A percentile compares a stretch with the other conserved stretches of the same genome.
Evolutionary conservation across 208 protist species (phyloP).

Genomic region (Zelonia costaricensis): DNA sequence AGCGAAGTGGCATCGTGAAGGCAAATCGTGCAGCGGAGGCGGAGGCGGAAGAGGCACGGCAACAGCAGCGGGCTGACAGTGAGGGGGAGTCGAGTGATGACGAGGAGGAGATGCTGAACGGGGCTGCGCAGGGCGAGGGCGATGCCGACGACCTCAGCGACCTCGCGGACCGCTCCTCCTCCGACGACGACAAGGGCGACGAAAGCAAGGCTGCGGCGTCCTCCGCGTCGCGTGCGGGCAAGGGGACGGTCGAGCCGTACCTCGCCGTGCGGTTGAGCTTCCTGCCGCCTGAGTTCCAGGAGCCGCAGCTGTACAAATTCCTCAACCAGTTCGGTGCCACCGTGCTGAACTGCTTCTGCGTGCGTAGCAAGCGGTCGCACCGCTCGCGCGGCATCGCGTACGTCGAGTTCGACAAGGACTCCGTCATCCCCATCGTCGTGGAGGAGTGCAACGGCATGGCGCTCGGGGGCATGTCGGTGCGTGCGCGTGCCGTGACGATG

Average conservation of each 20-base stretch:
- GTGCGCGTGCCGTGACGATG: constrained; percentile 58
- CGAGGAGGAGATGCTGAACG: constrained; percentile 32
- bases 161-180: constrained; percentile 20
- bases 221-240: constrained; percentile 9
- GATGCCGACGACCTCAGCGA: constrained; percentile 32
- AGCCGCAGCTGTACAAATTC: constrained; percentile 90
- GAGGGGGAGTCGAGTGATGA: constrained; percentile 28
- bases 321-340: constrained; percentile 81
- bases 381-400: constrained; percentile 88
- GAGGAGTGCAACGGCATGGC: constrained; percentile 90
- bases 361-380: constrained; percentile 83
- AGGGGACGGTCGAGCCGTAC: constrained; percentile 42
- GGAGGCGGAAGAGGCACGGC: constrained; percentile 2
- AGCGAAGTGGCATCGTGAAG: constrained; percentile 48
- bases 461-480: constrained; percentile 71
- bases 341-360: constrained; percentile 89
- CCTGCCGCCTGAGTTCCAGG: constrained; percentile 82
- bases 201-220: background rate
- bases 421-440: constrained; percentile 64
- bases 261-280: constrained; percentile 75
- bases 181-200: constrained; percentile 30
- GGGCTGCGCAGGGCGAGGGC: constrained; percentile 16
- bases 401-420: constrained; percentile 81
- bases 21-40: constrained; percentile 23
- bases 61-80: background rate